phyloP scores from a whole-genome alignment of 106 monocot species.

The Xerophyta viscosa region DNA sequence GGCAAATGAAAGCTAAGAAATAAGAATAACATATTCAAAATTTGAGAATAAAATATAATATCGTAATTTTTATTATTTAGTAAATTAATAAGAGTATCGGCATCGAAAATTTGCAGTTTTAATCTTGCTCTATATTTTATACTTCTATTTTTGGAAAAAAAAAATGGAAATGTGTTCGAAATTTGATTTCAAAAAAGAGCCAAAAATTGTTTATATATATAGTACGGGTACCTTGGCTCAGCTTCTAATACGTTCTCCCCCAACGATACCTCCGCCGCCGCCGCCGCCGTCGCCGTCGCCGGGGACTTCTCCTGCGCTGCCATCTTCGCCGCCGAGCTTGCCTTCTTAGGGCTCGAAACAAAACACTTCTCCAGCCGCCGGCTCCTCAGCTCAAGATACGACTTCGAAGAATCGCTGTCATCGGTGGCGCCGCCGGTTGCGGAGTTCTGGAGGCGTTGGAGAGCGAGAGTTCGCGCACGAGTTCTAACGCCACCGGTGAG shows the following conservation, averaged over 20 bases:
- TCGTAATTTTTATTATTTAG: too few relatives aligned
- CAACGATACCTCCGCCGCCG: neutral
- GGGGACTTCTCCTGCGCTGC: neutral
- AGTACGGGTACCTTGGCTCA: constrained; percentile 10
- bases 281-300: neutral
- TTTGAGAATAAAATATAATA: too few relatives aligned
- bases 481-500: constrained; percentile 44
- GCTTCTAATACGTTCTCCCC: constrained; percentile 27
- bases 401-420: neutral
- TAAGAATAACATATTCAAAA: too few relatives aligned
- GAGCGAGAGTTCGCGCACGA: constrained; percentile 44
- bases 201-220: too few relatives aligned
- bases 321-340: too few relatives aligned
- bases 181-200: too few relatives aligned
- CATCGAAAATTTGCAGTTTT: too few relatives aligned
- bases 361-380: constrained; percentile 59
- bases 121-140: too few relatives aligned
- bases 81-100: too few relatives aligned
- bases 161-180: too few relatives aligned
- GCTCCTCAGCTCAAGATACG: constrained; percentile 55
- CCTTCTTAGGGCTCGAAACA: constrained; percentile 1
- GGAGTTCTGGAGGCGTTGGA: constrained; percentile 34
- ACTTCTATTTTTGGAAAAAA: too few relatives aligned
- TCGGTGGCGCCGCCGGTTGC: neutral
- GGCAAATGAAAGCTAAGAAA: too few relatives aligned